Conservation (phyloP, 768 basidiomycete genomes). For the Naganishia vishniacii region DNA sequence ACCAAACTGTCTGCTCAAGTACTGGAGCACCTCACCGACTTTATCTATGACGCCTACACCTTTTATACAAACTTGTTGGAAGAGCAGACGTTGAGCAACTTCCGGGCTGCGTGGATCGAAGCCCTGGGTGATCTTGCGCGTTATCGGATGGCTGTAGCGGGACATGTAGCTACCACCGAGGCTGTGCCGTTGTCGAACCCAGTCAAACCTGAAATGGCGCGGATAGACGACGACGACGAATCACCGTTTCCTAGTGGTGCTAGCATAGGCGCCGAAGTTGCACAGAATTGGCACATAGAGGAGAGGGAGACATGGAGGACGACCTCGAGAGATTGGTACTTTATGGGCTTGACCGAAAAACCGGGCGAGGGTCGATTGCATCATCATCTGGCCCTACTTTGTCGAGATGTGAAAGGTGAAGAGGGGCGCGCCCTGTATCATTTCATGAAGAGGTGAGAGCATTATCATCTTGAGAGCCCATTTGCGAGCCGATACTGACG, state of each 20-base stretch:
- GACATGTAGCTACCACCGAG: slow-evolving; percentile 63
- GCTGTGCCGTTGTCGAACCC: slow-evolving; percentile 17
- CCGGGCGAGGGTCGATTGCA: slow-evolving; percentile 93
- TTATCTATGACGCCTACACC: slow-evolving; percentile 88
- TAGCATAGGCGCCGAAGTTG: slow-evolving; percentile 78
- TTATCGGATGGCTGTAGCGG: slow-evolving; percentile 93
- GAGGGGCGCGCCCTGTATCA: slow-evolving; percentile 85
- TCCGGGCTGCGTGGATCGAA: slow-evolving; percentile 85
- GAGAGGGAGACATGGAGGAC: slow-evolving; percentile 81
- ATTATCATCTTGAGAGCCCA: not conserved
- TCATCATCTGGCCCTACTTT: slow-evolving; percentile 83
- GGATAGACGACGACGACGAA: slow-evolving; percentile 54
- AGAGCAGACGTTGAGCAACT: slow-evolving; percentile 63
- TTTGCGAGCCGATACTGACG: slow-evolving; percentile 7
- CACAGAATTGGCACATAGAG: slow-evolving; percentile 70
- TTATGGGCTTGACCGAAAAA: slow-evolving; percentile 72
- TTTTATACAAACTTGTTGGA: slow-evolving; percentile 88
- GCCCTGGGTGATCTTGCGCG: slow-evolving; percentile 92
- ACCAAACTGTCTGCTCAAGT: slow-evolving; percentile 52
- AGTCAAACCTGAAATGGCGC: slow-evolving; percentile 2
- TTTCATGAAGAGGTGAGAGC: slow-evolving; percentile 79
- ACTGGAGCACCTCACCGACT: slow-evolving; percentile 86
- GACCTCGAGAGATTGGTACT: slow-evolving; percentile 91
- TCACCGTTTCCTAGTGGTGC: slow-evolving; percentile 51
- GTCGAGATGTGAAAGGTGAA: slow-evolving; percentile 73